A percentile compares a stretch with the other conserved stretches of the same genome.
Evolutionary conservation across 2,329 filamentous ascomycete genomes (phyloP).

Genomic region (Graphilbum sp.): DNA sequence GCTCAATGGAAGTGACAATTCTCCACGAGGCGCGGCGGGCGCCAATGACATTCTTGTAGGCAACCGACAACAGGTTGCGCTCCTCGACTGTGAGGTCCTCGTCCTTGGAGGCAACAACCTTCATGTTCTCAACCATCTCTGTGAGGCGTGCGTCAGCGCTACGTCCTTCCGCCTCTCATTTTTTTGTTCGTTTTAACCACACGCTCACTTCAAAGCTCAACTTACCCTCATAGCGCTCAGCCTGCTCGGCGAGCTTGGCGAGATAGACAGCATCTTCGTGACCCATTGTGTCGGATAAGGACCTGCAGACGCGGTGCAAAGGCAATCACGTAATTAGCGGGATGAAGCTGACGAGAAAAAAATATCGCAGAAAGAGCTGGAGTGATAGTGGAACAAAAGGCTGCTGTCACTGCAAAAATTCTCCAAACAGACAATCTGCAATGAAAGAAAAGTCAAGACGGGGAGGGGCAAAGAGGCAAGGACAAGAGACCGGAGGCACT

Average conservation of each 20-base stretch:
- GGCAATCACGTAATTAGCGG: background rate
- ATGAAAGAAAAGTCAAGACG: background rate
- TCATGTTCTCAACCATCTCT: constrained; percentile 99
- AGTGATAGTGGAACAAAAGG: constrained; percentile 3
- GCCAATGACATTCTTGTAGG: constrained; percentile 98
- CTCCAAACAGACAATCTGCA: too few relatives aligned
- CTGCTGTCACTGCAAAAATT: too few relatives aligned
- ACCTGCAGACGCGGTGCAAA: constrained; percentile 7
- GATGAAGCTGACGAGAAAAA: background rate
- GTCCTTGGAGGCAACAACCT: constrained; percentile 83
- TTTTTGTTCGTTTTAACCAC: too few relatives aligned
- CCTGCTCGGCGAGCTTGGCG: constrained; percentile 99
- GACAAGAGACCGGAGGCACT: background rate
- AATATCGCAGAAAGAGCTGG: background rate
- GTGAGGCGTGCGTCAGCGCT: constrained; percentile 8
- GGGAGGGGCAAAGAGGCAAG: background rate
- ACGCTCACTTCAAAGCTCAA: constrained; percentile 7
- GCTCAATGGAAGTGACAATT: constrained; percentile 96
- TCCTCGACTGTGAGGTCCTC: constrained; percentile 79
- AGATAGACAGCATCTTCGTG: constrained; percentile 99
- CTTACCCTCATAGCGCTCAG: constrained; percentile 98
- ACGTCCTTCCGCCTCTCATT: too few relatives aligned
- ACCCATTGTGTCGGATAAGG: constrained; percentile 60
- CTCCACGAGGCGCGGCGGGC: constrained; percentile 94
- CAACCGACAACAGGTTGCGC: constrained; percentile 91